phyloP scores from a whole-genome alignment of 2,329 filamentous ascomycete genomes.

The Erysiphe neolycopersici region DNA sequence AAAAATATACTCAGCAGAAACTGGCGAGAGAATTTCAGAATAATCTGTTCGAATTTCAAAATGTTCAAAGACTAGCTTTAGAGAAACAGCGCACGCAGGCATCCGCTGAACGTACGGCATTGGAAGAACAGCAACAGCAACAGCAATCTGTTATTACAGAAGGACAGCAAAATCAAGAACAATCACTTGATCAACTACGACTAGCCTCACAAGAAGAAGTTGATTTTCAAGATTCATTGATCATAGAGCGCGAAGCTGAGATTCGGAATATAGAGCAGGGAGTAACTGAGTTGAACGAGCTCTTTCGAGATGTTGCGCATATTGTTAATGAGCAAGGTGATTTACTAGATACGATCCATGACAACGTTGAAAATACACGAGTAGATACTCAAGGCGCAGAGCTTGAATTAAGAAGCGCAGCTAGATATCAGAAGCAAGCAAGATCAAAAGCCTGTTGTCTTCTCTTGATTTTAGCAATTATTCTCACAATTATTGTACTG shows the following conservation, averaged over 20 bases:
- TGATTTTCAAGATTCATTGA: conserved; percentile 87
- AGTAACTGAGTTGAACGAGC: conserved; percentile 81
- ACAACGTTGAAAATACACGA: conserved; percentile 64
- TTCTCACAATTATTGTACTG: conserved; percentile 68
- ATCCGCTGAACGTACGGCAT: conserved; percentile 52
- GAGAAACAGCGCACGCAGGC: conserved; percentile 82
- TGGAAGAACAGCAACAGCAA: conserved; percentile 23
- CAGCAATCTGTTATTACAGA: conserved; percentile 17
- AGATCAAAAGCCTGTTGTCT: conserved; percentile 86
- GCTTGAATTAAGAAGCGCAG: conserved; percentile 59
- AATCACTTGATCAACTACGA: conserved; percentile 50
- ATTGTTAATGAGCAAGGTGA: conserved; percentile 90
- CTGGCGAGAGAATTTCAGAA: conserved; percentile 80
- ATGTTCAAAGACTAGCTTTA: conserved; percentile 64
- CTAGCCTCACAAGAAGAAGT: conserved; percentile 83
- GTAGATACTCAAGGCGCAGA: conserved; percentile 68
- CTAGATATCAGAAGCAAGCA: conserved; percentile 82
- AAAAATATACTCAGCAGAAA: conserved; percentile 92
- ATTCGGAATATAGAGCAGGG: conserved; percentile 95
- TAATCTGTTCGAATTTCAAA: conserved; percentile 73
- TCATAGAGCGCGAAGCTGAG: conserved; percentile 87
- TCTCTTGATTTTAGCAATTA: conserved; percentile 64
- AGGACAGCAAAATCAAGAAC: conserved; percentile 22
- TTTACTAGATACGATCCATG: conserved; percentile 60
- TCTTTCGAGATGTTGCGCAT: conserved; percentile 94